A percentile compares a stretch with the other conserved stretches of the same genome.
phyloP scores from a whole-genome alignment of 2,329 filamentous ascomycete species.

The Pyrenochaeta sp. region DNA sequence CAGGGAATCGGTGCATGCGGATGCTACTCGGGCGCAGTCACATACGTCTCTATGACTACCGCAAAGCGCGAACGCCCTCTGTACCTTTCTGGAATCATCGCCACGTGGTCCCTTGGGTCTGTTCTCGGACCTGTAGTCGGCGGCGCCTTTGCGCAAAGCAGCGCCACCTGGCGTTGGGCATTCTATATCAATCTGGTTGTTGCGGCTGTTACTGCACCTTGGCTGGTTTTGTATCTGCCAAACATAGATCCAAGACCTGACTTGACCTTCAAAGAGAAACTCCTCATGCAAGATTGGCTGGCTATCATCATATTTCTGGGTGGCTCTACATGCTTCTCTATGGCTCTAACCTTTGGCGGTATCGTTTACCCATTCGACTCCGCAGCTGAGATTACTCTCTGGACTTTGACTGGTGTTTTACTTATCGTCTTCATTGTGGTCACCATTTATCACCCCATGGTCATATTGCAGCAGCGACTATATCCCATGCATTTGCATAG shows the following conservation, averaged over 20 bases:
- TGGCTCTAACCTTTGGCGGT: conserved; percentile 62
- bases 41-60: conserved; percentile 36
- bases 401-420: conserved; percentile 54
- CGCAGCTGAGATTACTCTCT: conserved; percentile 59
- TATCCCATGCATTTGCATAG: conserved; percentile 60
- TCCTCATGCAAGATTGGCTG: conserved; percentile 59
- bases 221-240: conserved; percentile 1
- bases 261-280: conserved; percentile 15
- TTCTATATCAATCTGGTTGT: conserved; percentile 67
- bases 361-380: conserved; percentile 46
- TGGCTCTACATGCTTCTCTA: conserved; percentile 45
- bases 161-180: conserved; percentile 53
- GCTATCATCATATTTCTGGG: conserved; percentile 57
- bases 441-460: conserved; percentile 56
- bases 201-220: conserved; percentile 54
- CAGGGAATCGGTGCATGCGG: conserved; percentile 57
- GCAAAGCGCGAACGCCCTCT: conserved; percentile 39
- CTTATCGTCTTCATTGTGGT: conserved; percentile 56
- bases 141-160: conserved; percentile 53
- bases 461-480: conserved; percentile 54
- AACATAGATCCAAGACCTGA: background rate
- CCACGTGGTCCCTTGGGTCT: conserved; percentile 55
- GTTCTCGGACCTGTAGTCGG: conserved; percentile 59
- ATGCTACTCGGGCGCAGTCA: conserved; percentile 51
- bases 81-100: conserved; percentile 42